phyloP scores from a whole-genome alignment of 2,329 filamentous ascomycete genomes.

The Alternaria triticimaculans region DNA sequence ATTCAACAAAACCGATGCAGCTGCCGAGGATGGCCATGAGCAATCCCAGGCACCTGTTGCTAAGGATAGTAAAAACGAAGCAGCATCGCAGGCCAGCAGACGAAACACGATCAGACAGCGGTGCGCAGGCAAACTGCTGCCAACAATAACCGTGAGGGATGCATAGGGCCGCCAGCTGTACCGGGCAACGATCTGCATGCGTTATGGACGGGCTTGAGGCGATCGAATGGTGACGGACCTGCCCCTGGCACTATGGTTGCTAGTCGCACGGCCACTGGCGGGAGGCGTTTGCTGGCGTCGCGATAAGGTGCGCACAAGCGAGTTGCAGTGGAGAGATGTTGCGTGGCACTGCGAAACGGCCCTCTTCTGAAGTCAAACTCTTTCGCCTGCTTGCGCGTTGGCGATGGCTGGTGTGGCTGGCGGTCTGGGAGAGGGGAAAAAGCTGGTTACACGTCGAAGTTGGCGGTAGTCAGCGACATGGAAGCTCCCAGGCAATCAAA shows the following conservation, averaged over 20 bases:
- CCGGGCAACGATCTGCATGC: conserved; percentile 7
- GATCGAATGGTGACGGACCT: conserved; percentile 14
- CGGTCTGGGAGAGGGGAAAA: not conserved
- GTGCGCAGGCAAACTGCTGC: not conserved
- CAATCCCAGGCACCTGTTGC: not conserved
- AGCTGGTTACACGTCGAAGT: not conserved
- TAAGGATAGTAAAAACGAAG: conserved; percentile 9
- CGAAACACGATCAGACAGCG: conserved; percentile 6
- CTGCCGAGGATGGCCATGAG: not conserved
- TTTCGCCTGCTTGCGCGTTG: not conserved
- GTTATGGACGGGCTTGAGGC: conserved; percentile 2
- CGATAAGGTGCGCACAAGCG: conserved; percentile 22
- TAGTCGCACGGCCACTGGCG: conserved; percentile 10
- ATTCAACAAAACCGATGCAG: not conserved
- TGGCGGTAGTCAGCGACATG: not conserved
- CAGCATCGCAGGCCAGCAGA: not conserved
- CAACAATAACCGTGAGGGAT: not conserved
- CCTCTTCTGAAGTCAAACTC: not conserved
- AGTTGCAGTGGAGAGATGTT: conserved; percentile 16
- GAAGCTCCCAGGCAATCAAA: not conserved
- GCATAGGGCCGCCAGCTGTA: not conserved
- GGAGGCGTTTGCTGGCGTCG: conserved; percentile 19
- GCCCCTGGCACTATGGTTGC: conserved; percentile 17
- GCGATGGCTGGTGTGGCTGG: conserved; percentile 4
- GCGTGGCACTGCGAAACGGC: conserved; percentile 20